Base-by-base conservation (phyloP, 2,329 filamentous ascomycete genomes). In the Fusarium subtropicale region DNA sequence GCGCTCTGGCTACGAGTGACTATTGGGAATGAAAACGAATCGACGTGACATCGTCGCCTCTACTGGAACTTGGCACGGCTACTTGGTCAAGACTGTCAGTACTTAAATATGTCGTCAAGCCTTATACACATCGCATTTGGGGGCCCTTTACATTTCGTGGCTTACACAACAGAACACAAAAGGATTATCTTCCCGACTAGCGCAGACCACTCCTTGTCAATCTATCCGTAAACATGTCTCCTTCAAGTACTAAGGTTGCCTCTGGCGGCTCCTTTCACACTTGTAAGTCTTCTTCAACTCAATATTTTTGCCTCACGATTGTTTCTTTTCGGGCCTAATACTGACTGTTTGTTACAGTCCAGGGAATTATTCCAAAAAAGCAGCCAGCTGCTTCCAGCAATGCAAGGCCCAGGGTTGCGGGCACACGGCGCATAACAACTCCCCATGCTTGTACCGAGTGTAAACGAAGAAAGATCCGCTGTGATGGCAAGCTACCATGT, bases 381-480 rank as follows among this genome's bases (percentile, higher is more conserved):
- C 79, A 82, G 30, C 81, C 85, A 55, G 81, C 73, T 41, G 63
- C 69, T 41, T 72, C 68, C 38, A 71, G 73, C 54, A 75, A 72
- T 71, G 73, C 77, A 59, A 85, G 83, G 66, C 69, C 81, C 28
- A 81, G 77, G 57, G 79, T 78, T 36, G 75, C 74, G 11, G 76
- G 78, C 11, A 80, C 48, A 85, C 86, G 77, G 44, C 82, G 85
- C 69, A 85, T 86, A 72, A 87, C 85, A 36, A 87, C 85, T 60
- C 83, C 84, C 28, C 85, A 91, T 74, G 91, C 91, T 38, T 93
- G 91, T 77, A 89, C 91, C 48, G 91, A 92, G 73, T 93, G 92
- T 81, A 90, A 93, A 76, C 86, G 92, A 71, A 87, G 92, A 66
- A 96, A 95, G 79, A 95, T 95, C 59, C 90, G 92, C 68, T 96